Base-by-base conservation (phyloP, 306 rosid genomes). In the Trichosanthes cucumerina region DNA sequence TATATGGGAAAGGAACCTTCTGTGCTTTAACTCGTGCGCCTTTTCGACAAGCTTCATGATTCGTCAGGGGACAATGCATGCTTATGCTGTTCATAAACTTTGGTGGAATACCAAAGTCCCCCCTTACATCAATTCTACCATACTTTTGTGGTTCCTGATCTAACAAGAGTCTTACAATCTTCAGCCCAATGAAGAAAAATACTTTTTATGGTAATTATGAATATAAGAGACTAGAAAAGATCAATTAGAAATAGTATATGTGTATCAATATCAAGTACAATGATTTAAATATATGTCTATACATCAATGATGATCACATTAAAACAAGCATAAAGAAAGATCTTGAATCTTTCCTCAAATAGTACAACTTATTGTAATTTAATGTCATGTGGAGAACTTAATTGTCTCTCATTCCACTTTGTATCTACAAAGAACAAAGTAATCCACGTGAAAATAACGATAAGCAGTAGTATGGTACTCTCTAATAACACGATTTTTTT, bases 11-110 rank as follows among this genome's bases (percentile, higher is more conserved):
- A 69, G 54, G 53, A 69, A 69, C 54, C 75, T 69, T 69, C 73
- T 47, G n/a, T 46, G 41, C 44, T 74, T 44, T 46, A 72, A 72
- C 60, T 72, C 15, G 63, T 33, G 60, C 15, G 9, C 54, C 5
- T 23, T 41, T 26, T 43, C 36, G 58, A 72, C 77, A 72, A 72
- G 77, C 77, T 46, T 47, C 77, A 47, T 72, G 24, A 47, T 72
- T 72, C 38, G 3, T 72, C 14, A 41, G 58, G 77, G 58, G 26
- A 72, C 77, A 28, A 72, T 72, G 77, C 77, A 69, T 69, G 75
- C 54, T 44, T 43, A 69, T 69, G 26, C 54, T 46, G 77, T 47
- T 47, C 24, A 70, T 38, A 43, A 21, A 21, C 53, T 23, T 41
- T 41, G 75, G 52, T 41, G 46, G 23, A 65, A 19, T 38, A 34